Conservation (phyloP, 495 filamentous ascomycete species). For the Xylaria acuta region DNA sequence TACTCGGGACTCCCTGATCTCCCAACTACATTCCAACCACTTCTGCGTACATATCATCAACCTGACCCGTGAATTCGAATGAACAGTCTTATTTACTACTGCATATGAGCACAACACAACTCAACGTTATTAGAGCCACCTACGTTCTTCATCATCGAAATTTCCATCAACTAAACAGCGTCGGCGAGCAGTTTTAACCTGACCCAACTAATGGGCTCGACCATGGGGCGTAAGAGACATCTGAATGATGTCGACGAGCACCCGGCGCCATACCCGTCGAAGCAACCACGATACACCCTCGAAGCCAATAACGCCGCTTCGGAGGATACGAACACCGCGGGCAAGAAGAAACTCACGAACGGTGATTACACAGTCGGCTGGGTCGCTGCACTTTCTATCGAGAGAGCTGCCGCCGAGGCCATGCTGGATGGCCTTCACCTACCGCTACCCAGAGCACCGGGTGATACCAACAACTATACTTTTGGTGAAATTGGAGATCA, state of each 20-base stretch:
- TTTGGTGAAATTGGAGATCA: conserved; percentile 47
- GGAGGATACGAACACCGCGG: background rate
- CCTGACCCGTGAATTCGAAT: background rate
- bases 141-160: background rate
- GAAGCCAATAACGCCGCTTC: background rate
- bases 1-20: too few species aligned
- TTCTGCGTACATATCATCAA: background rate
- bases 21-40: too few species aligned
- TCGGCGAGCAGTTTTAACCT: background rate
- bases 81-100: background rate
- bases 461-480: conserved; percentile 44
- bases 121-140: background rate
- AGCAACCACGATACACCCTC: background rate
- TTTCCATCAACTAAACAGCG: background rate
- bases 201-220: background rate
- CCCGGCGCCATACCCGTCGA: background rate
- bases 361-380: conserved; percentile 56
- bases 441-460: background rate
- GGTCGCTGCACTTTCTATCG: conserved; percentile 54
- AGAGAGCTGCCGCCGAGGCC: conserved; percentile 51
- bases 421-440: conserved; percentile 52
- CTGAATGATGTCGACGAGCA: background rate
- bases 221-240: background rate
- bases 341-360: background rate
- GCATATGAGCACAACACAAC: background rate